Evolutionary conservation across 2,329 filamentous ascomycete genomes (phyloP).

Genomic region (Pestalotiopsis sp.): DNA sequence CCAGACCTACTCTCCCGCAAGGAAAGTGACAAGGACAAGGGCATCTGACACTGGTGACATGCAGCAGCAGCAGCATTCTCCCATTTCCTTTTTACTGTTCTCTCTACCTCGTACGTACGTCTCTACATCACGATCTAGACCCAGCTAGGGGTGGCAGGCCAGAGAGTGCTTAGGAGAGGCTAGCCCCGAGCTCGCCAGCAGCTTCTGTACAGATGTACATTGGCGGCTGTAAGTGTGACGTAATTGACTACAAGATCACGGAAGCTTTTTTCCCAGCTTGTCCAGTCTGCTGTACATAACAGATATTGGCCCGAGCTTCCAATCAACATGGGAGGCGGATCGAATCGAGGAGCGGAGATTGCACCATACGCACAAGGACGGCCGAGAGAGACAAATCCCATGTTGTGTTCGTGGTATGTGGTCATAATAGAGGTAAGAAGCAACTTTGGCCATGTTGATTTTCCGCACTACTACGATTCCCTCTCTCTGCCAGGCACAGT

Average conservation of each 20-base stretch:
- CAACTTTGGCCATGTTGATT: neutral
- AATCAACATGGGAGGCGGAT: neutral
- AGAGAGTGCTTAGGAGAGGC: neutral
- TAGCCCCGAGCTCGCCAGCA: neutral
- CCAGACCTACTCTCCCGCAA: neutral
- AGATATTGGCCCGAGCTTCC: neutral
- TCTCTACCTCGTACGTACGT: neutral
- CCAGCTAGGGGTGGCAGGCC: neutral
- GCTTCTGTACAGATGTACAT: neutral
- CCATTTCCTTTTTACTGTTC: neutral
- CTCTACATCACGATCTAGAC: slow-evolving; percentile 4
- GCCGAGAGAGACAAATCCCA: neutral
- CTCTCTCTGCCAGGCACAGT: neutral
- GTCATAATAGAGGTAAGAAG: neutral
- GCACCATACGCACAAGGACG: neutral
- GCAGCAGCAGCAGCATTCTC: neutral
- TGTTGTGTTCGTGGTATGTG: neutral
- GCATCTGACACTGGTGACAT: neutral
- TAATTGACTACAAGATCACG: slow-evolving; percentile 13
- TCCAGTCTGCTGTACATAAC: neutral
- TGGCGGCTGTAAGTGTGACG: slow-evolving; percentile 7
- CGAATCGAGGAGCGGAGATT: neutral
- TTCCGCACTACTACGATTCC: neutral
- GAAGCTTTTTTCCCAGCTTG: neutral
- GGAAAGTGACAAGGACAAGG: neutral